Evolutionary conservation across 345 rosid genomes (phyloP), one percentile per base, ranked within the genome.

Genomic region (Sisymbrium irio): DNA sequence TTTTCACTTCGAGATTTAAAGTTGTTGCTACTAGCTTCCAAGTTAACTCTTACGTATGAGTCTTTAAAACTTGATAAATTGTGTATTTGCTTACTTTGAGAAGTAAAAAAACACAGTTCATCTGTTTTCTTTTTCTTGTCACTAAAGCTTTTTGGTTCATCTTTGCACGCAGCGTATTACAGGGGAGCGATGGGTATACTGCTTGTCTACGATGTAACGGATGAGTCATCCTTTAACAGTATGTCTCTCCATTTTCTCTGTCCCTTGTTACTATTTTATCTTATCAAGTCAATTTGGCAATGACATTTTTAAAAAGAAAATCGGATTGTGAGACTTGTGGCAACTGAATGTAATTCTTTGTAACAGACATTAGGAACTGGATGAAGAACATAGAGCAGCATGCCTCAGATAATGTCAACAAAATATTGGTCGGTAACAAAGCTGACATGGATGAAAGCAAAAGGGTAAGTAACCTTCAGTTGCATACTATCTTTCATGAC

Each of bases 381-480:
- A 95, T 92, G 82, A 96, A 93, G 85, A 92, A 92, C 77, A 92
- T 95, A 27, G 99, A 95, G 68, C 98, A 92, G 45, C 97, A 95
- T 84, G 97, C 97, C 47, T 92, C 99, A 12, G 97, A 95, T 77
- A 92, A 92, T 76, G 97, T 95, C 59, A 92, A 87, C 89, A 92
- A 86, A 81, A 85, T 92, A 53, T 81, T 95, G 79, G 96, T 95
- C 6, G 99, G 98, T 13, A 95, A 95, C 88, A 95, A 95, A 84
- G 99, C 99, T 68, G 99, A 95, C 77, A 95, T 95, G 97, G 97
- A 92, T 66, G 98, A 95, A 77, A 92, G 96, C 89, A 95, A 90
- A 85, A 84, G 96, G 88, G 98, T 92, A 81, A 50, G 68, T 35
- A 13, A 46, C 14, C 54, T 53, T 37, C 5, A 50, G 32, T n/a